Percentiles rank a stretch among this genome's conserved stretches.
These are phyloP conservation scores for Irpex sp. DNA, from an alignment of 1,284 basidiomycete genomes.

Conservation along the genomic window DNA sequence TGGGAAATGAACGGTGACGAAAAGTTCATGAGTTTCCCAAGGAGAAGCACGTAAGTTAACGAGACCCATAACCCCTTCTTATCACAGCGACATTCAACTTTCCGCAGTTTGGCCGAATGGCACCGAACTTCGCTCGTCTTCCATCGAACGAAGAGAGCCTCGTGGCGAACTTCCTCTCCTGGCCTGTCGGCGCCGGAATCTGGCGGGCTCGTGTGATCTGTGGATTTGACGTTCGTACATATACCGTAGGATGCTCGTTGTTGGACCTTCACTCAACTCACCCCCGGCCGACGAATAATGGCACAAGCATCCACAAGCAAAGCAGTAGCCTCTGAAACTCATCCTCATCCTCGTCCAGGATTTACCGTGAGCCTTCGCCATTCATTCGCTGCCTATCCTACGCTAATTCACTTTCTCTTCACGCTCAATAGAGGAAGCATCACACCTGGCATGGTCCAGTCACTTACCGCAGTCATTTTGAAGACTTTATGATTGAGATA, in stretches of 20 bases:
- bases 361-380: slow-evolving; percentile 10
- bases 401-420: not conserved
- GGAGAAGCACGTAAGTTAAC: not conserved
- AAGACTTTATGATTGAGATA: slow-evolving; percentile 25
- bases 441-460: slow-evolving; percentile 16
- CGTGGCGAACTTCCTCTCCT: slow-evolving; percentile 3
- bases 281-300: slow-evolving; percentile 1
- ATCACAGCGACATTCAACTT: not conserved
- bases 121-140: slow-evolving; percentile 6
- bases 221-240: slow-evolving; percentile 11
- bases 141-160: not conserved
- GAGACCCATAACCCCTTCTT: not conserved
- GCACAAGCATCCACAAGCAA: slow-evolving; percentile 1
- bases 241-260: slow-evolving; percentile 5
- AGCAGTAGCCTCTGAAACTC: not conserved
- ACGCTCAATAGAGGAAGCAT: slow-evolving; percentile 6
- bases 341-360: slow-evolving; percentile 6
- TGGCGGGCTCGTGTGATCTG: slow-evolving; percentile 10
- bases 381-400: not conserved
- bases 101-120: slow-evolving; percentile 11
- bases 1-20: not conserved
- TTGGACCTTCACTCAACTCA: slow-evolving; percentile 3
- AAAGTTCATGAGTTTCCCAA: not conserved
- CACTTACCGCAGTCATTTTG: slow-evolving; percentile 17
- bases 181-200: not conserved